phyloP scores from a whole-genome alignment of 164 flowering plant species.

The Sedum album region DNA sequence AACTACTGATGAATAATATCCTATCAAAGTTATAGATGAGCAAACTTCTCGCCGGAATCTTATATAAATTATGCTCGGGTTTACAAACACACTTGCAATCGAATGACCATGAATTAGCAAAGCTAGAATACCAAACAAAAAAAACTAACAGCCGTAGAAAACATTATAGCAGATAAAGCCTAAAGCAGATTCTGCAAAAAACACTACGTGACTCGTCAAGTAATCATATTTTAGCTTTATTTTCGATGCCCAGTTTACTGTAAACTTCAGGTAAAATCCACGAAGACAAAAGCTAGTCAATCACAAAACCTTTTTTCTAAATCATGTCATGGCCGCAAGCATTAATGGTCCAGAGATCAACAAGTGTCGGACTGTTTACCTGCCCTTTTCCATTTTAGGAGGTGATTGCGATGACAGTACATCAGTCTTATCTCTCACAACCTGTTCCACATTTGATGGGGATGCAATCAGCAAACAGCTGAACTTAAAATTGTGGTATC shows the following conservation, averaged over 20 bases:
- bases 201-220: background rate
- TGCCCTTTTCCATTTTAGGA: constrained; percentile 31
- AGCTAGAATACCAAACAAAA: background rate
- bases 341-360: constrained; percentile 7
- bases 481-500: background rate
- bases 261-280: background rate
- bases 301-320: background rate
- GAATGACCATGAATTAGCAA: background rate
- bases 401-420: constrained; percentile 21
- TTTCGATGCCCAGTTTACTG: background rate
- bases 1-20: background rate
- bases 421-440: constrained; percentile 26
- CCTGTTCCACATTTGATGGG: constrained; percentile 23
- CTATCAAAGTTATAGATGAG: background rate
- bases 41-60: background rate
- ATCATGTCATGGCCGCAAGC: background rate
- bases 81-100: background rate
- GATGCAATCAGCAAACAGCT: background rate
- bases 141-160: background rate
- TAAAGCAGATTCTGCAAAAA: background rate
- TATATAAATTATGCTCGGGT: background rate
- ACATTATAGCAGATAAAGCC: background rate
- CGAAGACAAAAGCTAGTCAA: background rate
- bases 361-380: constrained; percentile 31
- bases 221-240: background rate